Base-by-base conservation (phyloP, 257 asterid genomes). In the Nicotiana tabacum region DNA sequence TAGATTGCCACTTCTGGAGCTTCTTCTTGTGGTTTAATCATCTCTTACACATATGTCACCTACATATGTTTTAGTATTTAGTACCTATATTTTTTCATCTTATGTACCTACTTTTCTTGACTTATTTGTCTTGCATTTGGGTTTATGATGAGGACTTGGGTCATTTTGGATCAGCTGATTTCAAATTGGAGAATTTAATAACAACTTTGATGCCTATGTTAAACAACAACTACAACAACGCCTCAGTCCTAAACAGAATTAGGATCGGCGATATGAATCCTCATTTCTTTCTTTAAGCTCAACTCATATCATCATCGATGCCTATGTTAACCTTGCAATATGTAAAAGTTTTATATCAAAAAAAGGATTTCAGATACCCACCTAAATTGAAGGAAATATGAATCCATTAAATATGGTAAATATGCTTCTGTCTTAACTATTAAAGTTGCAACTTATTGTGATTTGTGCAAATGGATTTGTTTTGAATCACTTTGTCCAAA, bases 21-120 rank as follows among this genome's bases (percentile, higher is more conserved):
- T 72, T 24, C 37, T 72, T 70, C 13, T 72, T 3, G 79, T 72
- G 39, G 79, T 72, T 72, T 46, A 72, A 46, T 72, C 61, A 72
- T 72, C 78, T 12, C 37, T 72, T 72, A 24, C 27, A 46, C 60
- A 43, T 66, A 12, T 37, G 48, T 72, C 37, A 43, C 78, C 24
- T 46, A 48, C 13, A 24, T 43, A 30, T 70, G 3, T 43, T 43
- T 43, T 43, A 43, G 48, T 43, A 43, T 43, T 43, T 39, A 18
- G n/a, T 68, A 18, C 32, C 33, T 70, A 11, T n/a, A 43, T 21
- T 1, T 72, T 72, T 5, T 46, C 21, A 3, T 35, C 79, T 72
- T 46, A 4, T 43, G 79, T 48, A 24, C 13, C 0, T 27, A 46
- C 37, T 24, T 72, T 72, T 72, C 61, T 24, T 46, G 37, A 46